These are phyloP conservation scores for Globisporangium solare DNA, from an alignment of 352 stramenopile species.

Conservation along the genomic window DNA sequence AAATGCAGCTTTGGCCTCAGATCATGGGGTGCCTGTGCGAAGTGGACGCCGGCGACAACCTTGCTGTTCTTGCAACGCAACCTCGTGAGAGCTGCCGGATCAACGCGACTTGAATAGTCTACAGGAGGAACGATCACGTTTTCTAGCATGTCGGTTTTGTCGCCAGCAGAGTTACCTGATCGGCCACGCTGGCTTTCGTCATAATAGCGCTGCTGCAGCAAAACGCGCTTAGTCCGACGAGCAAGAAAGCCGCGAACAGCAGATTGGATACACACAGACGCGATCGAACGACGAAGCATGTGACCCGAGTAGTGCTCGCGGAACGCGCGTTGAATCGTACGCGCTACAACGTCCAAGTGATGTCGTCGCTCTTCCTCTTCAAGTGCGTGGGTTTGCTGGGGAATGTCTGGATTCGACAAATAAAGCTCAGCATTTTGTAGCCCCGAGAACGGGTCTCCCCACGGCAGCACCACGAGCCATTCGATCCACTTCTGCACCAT, in stretches of 20 bases:
- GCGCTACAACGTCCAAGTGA: constrained; percentile 20
- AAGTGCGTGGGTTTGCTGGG: constrained; percentile 37
- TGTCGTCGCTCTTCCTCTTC: constrained; percentile 13
- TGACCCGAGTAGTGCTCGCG: constrained; percentile 28
- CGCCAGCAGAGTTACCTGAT: no score
- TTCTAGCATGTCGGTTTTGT: no score
- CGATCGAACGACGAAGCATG: constrained; percentile 22
- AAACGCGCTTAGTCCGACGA: not conserved
- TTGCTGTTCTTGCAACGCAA: not conserved
- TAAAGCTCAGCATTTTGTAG: constrained; percentile 21
- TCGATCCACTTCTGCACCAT: constrained; percentile 45
- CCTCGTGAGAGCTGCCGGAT: constrained; percentile 3
- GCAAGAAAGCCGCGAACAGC: constrained; percentile 7
- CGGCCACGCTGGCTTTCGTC: not conserved
- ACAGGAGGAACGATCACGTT: not conserved
- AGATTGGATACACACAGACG: constrained; percentile 32
- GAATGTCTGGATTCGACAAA: constrained; percentile 22
- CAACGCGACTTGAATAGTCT: constrained; percentile 3
- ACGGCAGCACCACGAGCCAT: constrained; percentile 54
- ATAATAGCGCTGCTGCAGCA: not conserved
- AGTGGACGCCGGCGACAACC: constrained; percentile 4
- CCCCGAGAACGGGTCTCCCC: constrained; percentile 26
- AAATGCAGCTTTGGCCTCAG: not conserved
- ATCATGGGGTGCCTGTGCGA: not conserved
- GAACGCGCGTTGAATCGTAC: constrained; percentile 36